Base-by-base conservation (phyloP, 2,329 filamentous ascomycete species). In the Fusarium sambucinum region DNA sequence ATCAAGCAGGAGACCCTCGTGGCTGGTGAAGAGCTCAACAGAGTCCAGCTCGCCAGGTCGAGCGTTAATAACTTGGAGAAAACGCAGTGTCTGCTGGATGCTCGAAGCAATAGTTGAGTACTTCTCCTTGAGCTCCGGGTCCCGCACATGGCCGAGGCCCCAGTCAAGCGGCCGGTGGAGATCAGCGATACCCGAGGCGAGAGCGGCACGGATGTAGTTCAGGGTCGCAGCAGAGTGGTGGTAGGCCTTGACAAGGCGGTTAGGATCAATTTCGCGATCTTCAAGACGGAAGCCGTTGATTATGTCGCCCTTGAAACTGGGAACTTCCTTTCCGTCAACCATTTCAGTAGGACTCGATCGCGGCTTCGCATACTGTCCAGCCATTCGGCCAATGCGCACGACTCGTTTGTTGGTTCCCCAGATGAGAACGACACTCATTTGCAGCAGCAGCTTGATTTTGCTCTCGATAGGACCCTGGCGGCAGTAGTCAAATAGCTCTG, bases 401-500 rank as follows among this genome's bases (percentile, higher is more conserved):
- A 99, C 94, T 8, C 92, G 92, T 81, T 89, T 89, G 80, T 86
- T 85, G 61, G 85, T 86, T 71, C 93, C 96, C 91, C 94, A 97
- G 78, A 98, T 94, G 63, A 99, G 85, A 2, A 99, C 93, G 72
- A 99, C 83, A 70, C 93, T 97, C 95, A 99, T 98, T 82, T 99
- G 96, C 62, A 99, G 84, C 30, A 99, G 86, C 27, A 99, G 87
- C 82, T 98, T 98, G 80, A 98, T 93, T 84, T 98, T 99, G 67
- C 93, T 91, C 81, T 98, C 94, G 72, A 99, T 97, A 69, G 92
- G 91, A 16, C 87, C 87, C 77, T 94, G 91, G 73, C 92, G 90
- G 80, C 96, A 99, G 84, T 99, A 99, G 79, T 96, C 93, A 76
- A 99, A 99, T 12, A 98, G 87, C 82, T 99, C 96, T 17, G 96